Evolutionary conservation across 768 basidiomycete species (phyloP), one percentile per base, ranked within the genome.

Genomic region (Termitomyces titanicus): DNA sequence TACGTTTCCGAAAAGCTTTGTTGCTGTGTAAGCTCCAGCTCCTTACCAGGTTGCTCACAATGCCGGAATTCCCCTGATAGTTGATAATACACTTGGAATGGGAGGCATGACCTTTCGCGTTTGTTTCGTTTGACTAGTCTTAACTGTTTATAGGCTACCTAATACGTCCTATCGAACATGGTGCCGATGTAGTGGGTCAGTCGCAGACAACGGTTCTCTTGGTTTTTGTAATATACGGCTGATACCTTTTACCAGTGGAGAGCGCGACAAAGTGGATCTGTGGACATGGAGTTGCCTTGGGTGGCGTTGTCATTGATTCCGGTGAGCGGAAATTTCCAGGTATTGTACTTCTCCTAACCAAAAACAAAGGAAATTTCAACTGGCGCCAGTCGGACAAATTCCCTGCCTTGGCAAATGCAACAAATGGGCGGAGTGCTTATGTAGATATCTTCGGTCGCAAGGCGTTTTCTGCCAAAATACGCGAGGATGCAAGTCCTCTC

Each of bases 131-230:
- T 27, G 15, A 3, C 7, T 17, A 2, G 29, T n/a, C 51, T 13
- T 43, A n/a, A 31, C 27, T 31, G 25, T 17, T 33, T 15, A 10
- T 24, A 42, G 50, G 78, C 27, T 92, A 89, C 63, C 75, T 92
- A 49, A 73, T 86, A 56, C 75, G 78, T 0, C 90, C 90, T 3
- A 83, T 92, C 56, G 76, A 83, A 25, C 78, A 81, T 61, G 90
- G 91, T 18, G 89, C 91, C 0, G 88, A 48, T 37, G 35, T 48
- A 20, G 31, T 48, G 1, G 47, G 47, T 38, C 8, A 17, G 47
- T 24, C n/a, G n/a, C n/a, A n/a, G 5, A 34, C 24, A 5, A n/a
- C 11, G 2, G 22, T 22, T 48, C 12, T n/a, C 31, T 34, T 48
- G n/a, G 6, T n/a, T 22, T n/a, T 39, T 39, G 38, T 39, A 18